Percentiles rank a stretch among this genome's conserved stretches.
phyloP scores from a whole-genome alignment of 768 basidiomycete genomes.

The Russula ochroleuca region DNA sequence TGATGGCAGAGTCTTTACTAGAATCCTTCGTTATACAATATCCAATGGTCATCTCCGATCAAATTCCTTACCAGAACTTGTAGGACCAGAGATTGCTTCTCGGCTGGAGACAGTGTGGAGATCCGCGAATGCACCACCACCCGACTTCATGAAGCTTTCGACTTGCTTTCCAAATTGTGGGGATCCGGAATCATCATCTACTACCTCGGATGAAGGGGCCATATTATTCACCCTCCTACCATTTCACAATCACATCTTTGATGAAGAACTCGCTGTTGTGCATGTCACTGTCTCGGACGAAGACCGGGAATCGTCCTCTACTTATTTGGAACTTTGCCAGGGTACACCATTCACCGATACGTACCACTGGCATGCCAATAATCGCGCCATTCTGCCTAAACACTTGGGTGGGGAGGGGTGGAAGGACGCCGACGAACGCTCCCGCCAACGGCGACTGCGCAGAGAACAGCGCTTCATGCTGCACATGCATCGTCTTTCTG shows the following conservation, averaged over 20 bases:
- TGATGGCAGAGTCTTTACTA: slow-evolving; percentile 50
- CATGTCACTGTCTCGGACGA: slow-evolving; percentile 31
- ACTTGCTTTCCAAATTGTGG: background rate
- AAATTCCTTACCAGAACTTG: slow-evolving; percentile 27
- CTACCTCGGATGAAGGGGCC: slow-evolving; percentile 19
- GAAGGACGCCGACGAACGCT: slow-evolving; percentile 35
- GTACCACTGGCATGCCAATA: slow-evolving; percentile 56
- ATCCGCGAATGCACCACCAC: slow-evolving; percentile 20
- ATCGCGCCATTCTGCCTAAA: slow-evolving; percentile 47
- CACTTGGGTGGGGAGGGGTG: slow-evolving; percentile 48
- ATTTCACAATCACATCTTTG: slow-evolving; percentile 41
- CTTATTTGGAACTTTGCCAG: slow-evolving; percentile 39
- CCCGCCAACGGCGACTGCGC: slow-evolving; percentile 38
- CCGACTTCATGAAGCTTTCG: slow-evolving; percentile 33
- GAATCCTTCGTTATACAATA: slow-evolving; percentile 41
- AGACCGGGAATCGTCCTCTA: slow-evolving; percentile 12
- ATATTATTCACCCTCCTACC: slow-evolving; percentile 33
- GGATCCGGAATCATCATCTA: slow-evolving; percentile 20
- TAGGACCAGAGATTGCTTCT: slow-evolving; percentile 32
- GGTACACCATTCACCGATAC: slow-evolving; percentile 46
- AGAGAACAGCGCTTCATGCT: slow-evolving; percentile 57
- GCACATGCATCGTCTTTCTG: slow-evolving; percentile 52
- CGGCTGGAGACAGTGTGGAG: slow-evolving; percentile 32
- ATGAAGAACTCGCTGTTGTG: slow-evolving; percentile 39
- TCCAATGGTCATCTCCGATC: slow-evolving; percentile 26